Conservation (phyloP, 306 rosid genomes). For the Neltuma alba region DNA sequence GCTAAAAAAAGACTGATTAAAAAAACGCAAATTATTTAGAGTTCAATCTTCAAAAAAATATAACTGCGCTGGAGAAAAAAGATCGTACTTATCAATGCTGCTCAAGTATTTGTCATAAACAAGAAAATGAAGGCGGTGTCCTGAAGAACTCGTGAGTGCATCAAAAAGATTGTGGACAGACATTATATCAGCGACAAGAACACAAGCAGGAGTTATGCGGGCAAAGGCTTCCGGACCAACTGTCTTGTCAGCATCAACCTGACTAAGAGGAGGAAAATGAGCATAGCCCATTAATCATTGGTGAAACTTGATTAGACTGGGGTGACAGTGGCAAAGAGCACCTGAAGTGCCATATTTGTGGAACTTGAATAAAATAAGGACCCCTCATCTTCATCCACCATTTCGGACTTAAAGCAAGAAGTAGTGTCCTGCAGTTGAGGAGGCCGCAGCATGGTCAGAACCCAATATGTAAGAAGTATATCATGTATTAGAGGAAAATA, state of each 20-base stretch:
- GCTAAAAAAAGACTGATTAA: too few species aligned
- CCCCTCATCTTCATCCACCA: constrained; percentile 67
- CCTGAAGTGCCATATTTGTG: constrained; percentile 87
- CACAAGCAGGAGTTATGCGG: constrained; percentile 83
- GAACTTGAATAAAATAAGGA: constrained; percentile 83
- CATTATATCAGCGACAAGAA: constrained; percentile 75
- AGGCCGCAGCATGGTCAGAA: not conserved
- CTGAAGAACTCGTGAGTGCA: constrained; percentile 68
- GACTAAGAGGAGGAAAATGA: not conserved
- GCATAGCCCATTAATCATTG: not conserved
- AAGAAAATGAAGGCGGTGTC: constrained; percentile 78
- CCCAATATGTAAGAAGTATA: not conserved
- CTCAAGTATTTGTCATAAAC: constrained; percentile 83
- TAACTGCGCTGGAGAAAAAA: constrained; percentile 29
- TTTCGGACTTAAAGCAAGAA: constrained; percentile 45
- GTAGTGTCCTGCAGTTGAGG: constrained; percentile 59
- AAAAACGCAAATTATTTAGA: not conserved
- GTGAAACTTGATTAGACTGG: not conserved
- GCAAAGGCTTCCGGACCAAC: constrained; percentile 91
- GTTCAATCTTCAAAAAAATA: not conserved
- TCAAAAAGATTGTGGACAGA: constrained; percentile 81
- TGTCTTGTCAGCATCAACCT: constrained; percentile 84
- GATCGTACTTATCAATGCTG: constrained; percentile 76
- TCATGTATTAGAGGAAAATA: not conserved
- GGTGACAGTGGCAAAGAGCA: constrained; percentile 25